Percentiles rank a stretch among this genome's conserved stretches.
Conservation (phyloP, 108 stramenopile genomes). For the Skeletonema grethae region DNA sequence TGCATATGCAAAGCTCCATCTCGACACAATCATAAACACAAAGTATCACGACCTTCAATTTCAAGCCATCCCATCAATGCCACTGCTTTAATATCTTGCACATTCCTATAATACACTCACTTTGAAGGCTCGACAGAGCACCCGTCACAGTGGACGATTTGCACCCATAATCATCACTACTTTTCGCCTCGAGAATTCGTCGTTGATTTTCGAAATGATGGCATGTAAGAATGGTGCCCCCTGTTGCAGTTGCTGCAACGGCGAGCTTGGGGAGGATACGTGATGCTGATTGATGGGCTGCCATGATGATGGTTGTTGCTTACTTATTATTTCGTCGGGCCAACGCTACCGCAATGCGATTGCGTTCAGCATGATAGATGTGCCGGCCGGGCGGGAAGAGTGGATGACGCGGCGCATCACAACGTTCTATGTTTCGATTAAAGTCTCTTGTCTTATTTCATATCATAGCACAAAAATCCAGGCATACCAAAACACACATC, state of each 20-base stretch:
- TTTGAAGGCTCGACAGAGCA: background rate
- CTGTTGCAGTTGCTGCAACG: background rate
- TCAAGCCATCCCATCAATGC: background rate
- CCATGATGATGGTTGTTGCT: background rate
- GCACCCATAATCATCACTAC: background rate
- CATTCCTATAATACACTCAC: background rate
- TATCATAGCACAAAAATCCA: too few relatives aligned
- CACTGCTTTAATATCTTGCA: too few relatives aligned
- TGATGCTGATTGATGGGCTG: background rate
- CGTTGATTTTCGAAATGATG: background rate
- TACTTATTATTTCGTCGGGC: too few relatives aligned
- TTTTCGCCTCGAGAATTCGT: background rate
- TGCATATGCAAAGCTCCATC: background rate
- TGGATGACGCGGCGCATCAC: too few relatives aligned
- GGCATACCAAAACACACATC: too few relatives aligned
- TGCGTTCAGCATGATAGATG: too few relatives aligned
- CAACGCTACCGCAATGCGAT: too few relatives aligned
- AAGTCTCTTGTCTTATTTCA: too few relatives aligned
- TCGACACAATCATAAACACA: background rate
- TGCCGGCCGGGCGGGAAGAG: too few relatives aligned
- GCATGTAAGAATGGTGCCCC: background rate
- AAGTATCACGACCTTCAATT: too few relatives aligned
- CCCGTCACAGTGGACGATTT: background rate
- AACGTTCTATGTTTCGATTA: too few relatives aligned
- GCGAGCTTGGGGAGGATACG: background rate